Base-by-base conservation (phyloP, 495 filamentous ascomycete genomes). In the Acidomyces sp. region DNA sequence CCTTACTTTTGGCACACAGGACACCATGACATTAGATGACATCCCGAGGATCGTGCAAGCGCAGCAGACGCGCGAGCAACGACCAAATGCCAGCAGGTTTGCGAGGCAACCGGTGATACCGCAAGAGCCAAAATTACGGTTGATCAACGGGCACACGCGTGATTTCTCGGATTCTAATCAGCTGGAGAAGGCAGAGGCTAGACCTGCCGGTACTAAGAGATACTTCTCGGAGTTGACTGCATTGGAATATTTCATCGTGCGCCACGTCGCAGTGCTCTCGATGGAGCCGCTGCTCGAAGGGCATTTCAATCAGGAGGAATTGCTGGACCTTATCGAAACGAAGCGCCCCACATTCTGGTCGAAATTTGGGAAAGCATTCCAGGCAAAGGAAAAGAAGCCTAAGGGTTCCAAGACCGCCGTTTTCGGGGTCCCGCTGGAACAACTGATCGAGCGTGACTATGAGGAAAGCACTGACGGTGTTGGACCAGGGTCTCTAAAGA, bases 191-290 rank as follows among this genome's bases (percentile, higher is more conserved):
- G 60, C 68, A 13, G 63, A 75, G 26, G 68, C 69, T 38, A 61
- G 71, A 50, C 65, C 55, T 6, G 32, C 31, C 5, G 46, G 51
- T 11, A 45, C 42, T 20, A 86, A 88, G 56, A 78, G 75, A 46
- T 99, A 92, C 57, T 99, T 99, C 57, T 94, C 90, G 0, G 92
- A 99, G 55, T 69, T 99, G 0, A 90, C 92, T 16, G 86, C 86
- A 4, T 62, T 99, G 42, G 90, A 99, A 49, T 93, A 94, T 54
- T 95, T 99, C 60, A 95, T 94, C 54, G 80, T 99, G 39, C 76
- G 90, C 23, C 85, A 95, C 54, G 80, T 95, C 43, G 92, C 90
- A 5, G 90, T 99, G 2, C 62, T 96, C 30, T 86, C 83, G 1
- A 93, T 99, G 82, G 85, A 93, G 52, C 87, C 90, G 0, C 68